Conservation (phyloP, 345 rosid species). For the Rhodamnia argentea region DNA sequence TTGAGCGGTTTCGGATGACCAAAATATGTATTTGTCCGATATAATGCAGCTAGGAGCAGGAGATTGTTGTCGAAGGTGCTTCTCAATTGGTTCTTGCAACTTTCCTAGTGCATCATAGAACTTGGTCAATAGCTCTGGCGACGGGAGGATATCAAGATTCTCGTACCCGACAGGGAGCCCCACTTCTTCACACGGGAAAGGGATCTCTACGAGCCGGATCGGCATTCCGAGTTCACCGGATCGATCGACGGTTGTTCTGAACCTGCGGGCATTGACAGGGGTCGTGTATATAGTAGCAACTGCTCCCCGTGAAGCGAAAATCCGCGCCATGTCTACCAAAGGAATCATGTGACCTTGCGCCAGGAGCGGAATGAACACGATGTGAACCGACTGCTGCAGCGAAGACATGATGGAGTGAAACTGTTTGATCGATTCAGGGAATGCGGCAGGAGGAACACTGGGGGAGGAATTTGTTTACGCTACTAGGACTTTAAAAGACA, state of each 20-base stretch:
- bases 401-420: constrained; percentile 8
- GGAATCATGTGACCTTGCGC: constrained; percentile 86
- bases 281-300: constrained; percentile 58
- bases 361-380: constrained; percentile 63
- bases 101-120: constrained; percentile 41
- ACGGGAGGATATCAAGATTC: constrained; percentile 63
- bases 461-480: background rate
- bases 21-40: constrained; percentile 58
- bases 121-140: constrained; percentile 29
- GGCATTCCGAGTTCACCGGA: constrained; percentile 14
- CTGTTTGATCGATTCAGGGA: background rate
- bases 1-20: constrained; percentile 47
- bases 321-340: constrained; percentile 55
- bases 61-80: constrained; percentile 14
- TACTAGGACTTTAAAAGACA: background rate
- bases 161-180: constrained; percentile 68
- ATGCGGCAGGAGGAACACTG: background rate
- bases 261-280: constrained; percentile 55
- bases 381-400: constrained; percentile 30
- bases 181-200: constrained; percentile 45
- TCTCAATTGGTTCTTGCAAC: constrained; percentile 50
- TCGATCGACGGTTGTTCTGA: constrained; percentile 21
- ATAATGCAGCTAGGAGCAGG: constrained; percentile 63
- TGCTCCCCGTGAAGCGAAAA: constrained; percentile 43
- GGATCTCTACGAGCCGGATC: constrained; percentile 32